A percentile compares a stretch with the other conserved stretches of the same genome.
These are phyloP conservation scores for Theileria annulata DNA, from an alignment of 169 alveolate genomes.

Conservation along the genomic window DNA sequence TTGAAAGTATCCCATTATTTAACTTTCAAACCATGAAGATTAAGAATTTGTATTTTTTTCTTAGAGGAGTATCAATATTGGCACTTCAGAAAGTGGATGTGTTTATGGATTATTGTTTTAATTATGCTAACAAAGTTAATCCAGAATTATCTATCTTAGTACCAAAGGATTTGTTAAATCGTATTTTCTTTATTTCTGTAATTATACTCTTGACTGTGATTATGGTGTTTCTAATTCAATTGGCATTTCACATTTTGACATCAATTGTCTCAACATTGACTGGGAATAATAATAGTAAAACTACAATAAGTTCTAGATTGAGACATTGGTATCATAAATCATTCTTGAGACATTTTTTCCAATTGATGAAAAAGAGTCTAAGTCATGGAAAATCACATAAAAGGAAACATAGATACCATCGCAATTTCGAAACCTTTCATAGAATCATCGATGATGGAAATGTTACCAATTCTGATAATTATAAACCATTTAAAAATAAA, in stretches of 20 bases:
- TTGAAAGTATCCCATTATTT: background rate
- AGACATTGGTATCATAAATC: conserved; percentile 17
- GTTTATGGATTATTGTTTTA: conserved; percentile 10
- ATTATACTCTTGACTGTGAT: conserved; percentile 3
- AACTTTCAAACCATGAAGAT: background rate
- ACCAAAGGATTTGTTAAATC: conserved; percentile 6
- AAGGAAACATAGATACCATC: conserved; percentile 7
- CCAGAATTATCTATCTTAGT: conserved; percentile 17
- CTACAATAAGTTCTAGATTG: background rate
- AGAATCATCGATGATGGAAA: background rate
- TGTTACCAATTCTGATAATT: conserved; percentile 3
- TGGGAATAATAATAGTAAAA: background rate
- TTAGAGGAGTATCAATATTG: background rate
- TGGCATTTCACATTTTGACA: background rate
- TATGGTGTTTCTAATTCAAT: background rate
- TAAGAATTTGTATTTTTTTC: background rate
- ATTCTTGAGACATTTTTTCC: background rate
- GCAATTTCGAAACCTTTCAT: conserved; percentile 3
- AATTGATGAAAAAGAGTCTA: background rate
- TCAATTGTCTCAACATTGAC: background rate
- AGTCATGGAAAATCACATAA: background rate
- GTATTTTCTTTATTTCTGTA: conserved; percentile 19
- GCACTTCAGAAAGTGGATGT: conserved; percentile 1
- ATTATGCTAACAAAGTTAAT: conserved; percentile 8
- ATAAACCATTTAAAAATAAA: background rate